These are phyloP conservation scores for Forsythia suspensa DNA, from an alignment of 257 asterid genomes.

Conservation along the genomic window DNA sequence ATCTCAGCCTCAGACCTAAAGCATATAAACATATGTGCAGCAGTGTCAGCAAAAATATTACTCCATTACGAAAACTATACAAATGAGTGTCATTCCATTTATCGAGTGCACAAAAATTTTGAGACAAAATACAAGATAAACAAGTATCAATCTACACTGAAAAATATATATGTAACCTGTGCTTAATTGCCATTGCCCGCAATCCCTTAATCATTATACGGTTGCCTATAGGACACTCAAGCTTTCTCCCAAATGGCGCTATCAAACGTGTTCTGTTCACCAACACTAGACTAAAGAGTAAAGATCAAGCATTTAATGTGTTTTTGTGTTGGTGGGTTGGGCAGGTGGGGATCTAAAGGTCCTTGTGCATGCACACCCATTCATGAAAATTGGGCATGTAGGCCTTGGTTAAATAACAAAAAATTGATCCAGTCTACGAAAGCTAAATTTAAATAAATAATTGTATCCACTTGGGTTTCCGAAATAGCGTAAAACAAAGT, in stretches of 20 bases:
- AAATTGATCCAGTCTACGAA: too few relatives aligned
- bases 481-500: too few relatives aligned
- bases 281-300: neutral
- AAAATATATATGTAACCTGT: neutral
- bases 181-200: neutral
- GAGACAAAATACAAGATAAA: neutral
- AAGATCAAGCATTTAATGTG: too few relatives aligned
- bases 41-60: neutral
- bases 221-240: neutral
- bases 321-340: neutral
- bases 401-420: too few relatives aligned
- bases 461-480: too few relatives aligned
- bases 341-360: neutral
- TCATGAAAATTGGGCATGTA: too few relatives aligned
- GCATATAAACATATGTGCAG: neutral
- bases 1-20: constrained; percentile 57
- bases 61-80: neutral
- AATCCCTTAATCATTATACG: neutral
- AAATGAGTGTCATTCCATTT: neutral
- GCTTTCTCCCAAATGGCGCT: neutral
- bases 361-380: too few relatives aligned
- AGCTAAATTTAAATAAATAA: too few relatives aligned
- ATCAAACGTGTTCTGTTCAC: neutral
- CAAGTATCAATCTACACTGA: neutral
- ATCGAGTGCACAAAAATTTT: neutral